Conservation (phyloP, 805 yeast species). For the Kurtzmaniella fragi region DNA sequence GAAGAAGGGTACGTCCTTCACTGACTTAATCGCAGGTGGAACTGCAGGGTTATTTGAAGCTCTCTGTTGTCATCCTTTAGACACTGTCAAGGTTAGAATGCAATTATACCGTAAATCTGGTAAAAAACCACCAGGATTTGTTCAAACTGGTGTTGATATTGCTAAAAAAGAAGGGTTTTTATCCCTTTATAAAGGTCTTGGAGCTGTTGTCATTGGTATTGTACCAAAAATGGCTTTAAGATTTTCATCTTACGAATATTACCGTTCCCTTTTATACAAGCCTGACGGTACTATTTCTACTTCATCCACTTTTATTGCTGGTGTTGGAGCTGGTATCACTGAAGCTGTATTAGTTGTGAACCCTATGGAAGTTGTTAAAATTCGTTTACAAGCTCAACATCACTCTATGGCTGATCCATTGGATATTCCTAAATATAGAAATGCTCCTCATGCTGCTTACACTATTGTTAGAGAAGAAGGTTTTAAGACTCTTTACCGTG, state of each 20-base stretch:
- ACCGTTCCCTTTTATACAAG: constrained; percentile 63
- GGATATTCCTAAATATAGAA: constrained; percentile 78
- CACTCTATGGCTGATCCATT: constrained; percentile 84
- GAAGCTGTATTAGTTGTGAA: constrained; percentile 94
- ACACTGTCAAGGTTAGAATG: constrained; percentile 96
- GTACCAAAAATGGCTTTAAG: constrained; percentile 98
- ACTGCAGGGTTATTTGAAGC: constrained; percentile 97
- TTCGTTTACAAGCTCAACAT: constrained; percentile 92
- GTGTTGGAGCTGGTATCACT: constrained; percentile 95
- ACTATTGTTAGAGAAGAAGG: constrained; percentile 90
- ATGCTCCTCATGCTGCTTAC: constrained; percentile 87
- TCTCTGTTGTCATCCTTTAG: constrained; percentile 96
- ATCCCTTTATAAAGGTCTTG: constrained; percentile 90
- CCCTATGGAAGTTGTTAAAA: constrained; percentile 97
- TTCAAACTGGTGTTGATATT: constrained; percentile 75
- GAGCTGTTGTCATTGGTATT: constrained; percentile 95
- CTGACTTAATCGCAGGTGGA: constrained; percentile 88
- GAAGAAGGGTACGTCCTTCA: constrained; percentile 39
- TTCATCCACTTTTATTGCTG: constrained; percentile 76
- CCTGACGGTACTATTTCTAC: constrained; percentile 66
- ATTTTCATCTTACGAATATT: constrained; percentile 89
- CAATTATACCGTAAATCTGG: constrained; percentile 74
- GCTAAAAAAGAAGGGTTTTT: constrained; percentile 75
- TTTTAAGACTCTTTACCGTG: constrained; percentile 79
- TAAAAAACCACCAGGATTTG: constrained; percentile 81